Conservation (phyloP, 2,329 filamentous ascomycete species). For the Pestalotiopsis sp. region DNA sequence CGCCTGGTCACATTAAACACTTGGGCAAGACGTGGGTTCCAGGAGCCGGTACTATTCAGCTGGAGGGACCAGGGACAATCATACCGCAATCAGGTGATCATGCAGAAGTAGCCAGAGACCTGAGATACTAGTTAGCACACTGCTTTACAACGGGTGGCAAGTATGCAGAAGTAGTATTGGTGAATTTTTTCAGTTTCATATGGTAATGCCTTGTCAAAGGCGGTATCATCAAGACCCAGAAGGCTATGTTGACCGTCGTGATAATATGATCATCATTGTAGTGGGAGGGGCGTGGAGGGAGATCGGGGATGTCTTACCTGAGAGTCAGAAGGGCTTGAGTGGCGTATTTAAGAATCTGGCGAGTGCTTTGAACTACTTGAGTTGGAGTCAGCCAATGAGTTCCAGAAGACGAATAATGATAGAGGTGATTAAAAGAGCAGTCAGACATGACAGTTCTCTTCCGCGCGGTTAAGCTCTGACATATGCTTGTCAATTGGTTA, state of each 20-base stretch:
- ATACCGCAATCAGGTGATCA: background rate
- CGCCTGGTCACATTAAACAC: no score
- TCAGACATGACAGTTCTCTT: constrained; percentile 54
- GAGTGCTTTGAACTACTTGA: background rate
- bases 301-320: constrained; percentile 19
- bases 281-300: constrained; percentile 16
- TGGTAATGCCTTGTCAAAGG: constrained; percentile 70
- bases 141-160: background rate
- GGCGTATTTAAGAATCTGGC: background rate
- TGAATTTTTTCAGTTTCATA: constrained; percentile 34
- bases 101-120: background rate
- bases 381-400: background rate
- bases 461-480: constrained; percentile 72
- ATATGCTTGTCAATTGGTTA: constrained; percentile 92
- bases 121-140: background rate
- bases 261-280: constrained; percentile 73
- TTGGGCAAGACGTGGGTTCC: no score
- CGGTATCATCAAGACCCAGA: constrained; percentile 76
- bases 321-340: background rate
- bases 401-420: background rate
- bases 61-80: background rate
- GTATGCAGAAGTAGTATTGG: background rate
- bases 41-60: background rate
- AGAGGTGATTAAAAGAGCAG: constrained; percentile 21
- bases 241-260: constrained; percentile 89